Evolutionary conservation across 2,329 filamentous ascomycete genomes (phyloP), one percentile per base, ranked within the genome.

Genomic region (Aureobasidium sp.): DNA sequence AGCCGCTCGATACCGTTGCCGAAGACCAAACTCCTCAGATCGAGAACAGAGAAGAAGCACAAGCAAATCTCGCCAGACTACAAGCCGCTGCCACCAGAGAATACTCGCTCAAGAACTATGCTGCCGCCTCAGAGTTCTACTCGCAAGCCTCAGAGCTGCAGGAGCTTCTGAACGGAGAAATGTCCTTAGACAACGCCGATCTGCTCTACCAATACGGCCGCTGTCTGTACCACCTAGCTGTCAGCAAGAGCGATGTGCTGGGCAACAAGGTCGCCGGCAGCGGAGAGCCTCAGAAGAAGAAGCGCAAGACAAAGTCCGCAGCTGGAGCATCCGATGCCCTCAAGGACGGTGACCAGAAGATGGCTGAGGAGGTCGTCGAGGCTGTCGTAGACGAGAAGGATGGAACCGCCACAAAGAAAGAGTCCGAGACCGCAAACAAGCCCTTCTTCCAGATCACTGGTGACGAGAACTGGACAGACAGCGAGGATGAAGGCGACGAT

Each of bases 131-230:
- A 61, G 93, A 97, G 71, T 79, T 92, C 65, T 97, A 92, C 77
- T 92, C 91, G 47, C 85, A 87, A 70, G 94, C 94, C 36, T 90
- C 90, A 61, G 90, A 95, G 73, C 82, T 97, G 64, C 94, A 99
- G 76, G 90, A 90, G 62, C 85, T 90, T 73, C 80, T 97, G 73
- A 94, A 97, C 73, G 94, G 93, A 74, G 94, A 97, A 76, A 89
- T 95, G 82, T 86, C 86, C 16, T 85, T 90, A 4, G 87, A 91
- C 62, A 99, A 99, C 69, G 93, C 92, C 55, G 93, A 97, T 72
- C 84, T 99, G 50, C 84, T 97, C 25, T 99, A 96, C 75, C 84
- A 91, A 66, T 99, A 99, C 75, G 94, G 94, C 14, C 90, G 93
- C 72, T 91, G 91, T 61, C 79, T 99, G 25, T 97, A 96, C 81